Percentiles rank a stretch among this genome's conserved stretches.
Evolutionary conservation across 805 yeast species (phyloP).

Genomic region (Candida multigemmis): DNA sequence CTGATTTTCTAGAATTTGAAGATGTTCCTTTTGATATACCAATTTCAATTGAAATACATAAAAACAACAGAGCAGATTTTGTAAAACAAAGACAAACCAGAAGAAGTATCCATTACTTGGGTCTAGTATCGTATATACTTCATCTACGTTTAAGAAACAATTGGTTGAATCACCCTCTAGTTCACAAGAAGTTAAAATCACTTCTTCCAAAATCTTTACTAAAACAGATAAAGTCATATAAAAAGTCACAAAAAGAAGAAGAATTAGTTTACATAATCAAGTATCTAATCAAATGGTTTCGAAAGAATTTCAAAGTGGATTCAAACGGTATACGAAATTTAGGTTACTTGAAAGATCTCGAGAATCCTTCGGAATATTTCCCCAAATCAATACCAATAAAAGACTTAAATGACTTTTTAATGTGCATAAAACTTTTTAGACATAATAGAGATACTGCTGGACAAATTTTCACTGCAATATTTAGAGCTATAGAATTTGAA

Average conservation of each 20-base stretch:
- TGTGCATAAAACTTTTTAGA: slow-evolving; percentile 13
- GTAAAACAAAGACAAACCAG: slow-evolving; percentile 4
- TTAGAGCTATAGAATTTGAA: slow-evolving; percentile 19
- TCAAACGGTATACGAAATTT: slow-evolving; percentile 20
- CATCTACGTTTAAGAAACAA: slow-evolving; percentile 12
- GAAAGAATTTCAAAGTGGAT: slow-evolving; percentile 18
- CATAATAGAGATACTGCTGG: slow-evolving; percentile 27
- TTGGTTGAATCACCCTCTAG: slow-evolving; percentile 9
- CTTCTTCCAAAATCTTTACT: slow-evolving; percentile 13
- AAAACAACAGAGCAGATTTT: slow-evolving; percentile 1
- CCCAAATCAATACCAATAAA: too few species aligned
- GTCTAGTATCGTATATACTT: slow-evolving; percentile 12
- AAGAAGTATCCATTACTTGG: slow-evolving; percentile 10
- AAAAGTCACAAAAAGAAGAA: slow-evolving; percentile 3
- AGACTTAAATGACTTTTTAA: too few species aligned
- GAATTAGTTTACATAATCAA: slow-evolving; percentile 18
- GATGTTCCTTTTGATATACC: slow-evolving; percentile 2
- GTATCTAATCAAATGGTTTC: slow-evolving; percentile 24
- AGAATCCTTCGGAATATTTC: slow-evolving; percentile 8
- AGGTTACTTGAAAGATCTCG: slow-evolving; percentile 13
- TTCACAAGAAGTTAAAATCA: slow-evolving; percentile 13
- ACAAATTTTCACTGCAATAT: slow-evolving; percentile 19
- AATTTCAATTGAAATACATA: background rate
- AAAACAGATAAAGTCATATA: slow-evolving; percentile 9
- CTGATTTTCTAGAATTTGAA: slow-evolving; percentile 3